These are phyloP conservation scores for Physocladia obscura DNA, from an alignment of 192 early-diverging fungal genomes.

Conservation along the genomic window DNA sequence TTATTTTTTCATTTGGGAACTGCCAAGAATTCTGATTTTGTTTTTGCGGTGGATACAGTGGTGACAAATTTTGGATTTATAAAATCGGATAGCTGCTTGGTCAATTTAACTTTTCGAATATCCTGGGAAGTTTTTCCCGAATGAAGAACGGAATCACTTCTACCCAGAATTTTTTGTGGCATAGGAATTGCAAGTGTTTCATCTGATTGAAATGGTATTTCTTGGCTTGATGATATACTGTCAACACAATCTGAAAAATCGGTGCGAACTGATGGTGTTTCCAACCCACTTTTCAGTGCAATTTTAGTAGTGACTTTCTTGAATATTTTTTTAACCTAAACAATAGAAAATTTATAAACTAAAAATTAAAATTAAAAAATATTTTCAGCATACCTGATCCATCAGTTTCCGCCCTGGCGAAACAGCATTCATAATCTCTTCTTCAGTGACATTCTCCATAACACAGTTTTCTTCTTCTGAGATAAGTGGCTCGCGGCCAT, in stretches of 20 bases:
- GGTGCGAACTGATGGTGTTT: background rate
- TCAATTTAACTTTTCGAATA: background rate
- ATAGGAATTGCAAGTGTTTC: background rate
- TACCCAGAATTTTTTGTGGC: background rate
- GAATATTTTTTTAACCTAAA: slow-evolving; percentile 1
- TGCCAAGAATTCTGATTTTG: background rate
- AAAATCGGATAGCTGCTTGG: background rate
- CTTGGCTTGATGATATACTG: background rate
- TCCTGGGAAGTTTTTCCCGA: background rate
- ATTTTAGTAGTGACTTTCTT: background rate
- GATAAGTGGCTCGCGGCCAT: slow-evolving; percentile 39
- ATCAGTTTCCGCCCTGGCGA: slow-evolving; percentile 24
- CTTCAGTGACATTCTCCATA: slow-evolving; percentile 47
- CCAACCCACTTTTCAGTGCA: background rate
- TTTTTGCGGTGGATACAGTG: background rate
- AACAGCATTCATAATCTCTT: slow-evolving; percentile 54
- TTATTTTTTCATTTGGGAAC: too few relatives aligned
- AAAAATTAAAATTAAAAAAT: background rate
- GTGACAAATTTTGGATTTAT: background rate
- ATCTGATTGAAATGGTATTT: background rate
- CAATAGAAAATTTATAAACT: background rate
- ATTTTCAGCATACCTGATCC: background rate
- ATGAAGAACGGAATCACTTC: background rate
- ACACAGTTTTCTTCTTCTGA: slow-evolving; percentile 49
- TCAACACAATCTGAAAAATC: background rate